Percentiles rank a stretch among this genome's conserved stretches.
Evolutionary conservation across 2,329 filamentous ascomycete genomes (phyloP).

Genomic region (Ophiostoma piceae): DNA sequence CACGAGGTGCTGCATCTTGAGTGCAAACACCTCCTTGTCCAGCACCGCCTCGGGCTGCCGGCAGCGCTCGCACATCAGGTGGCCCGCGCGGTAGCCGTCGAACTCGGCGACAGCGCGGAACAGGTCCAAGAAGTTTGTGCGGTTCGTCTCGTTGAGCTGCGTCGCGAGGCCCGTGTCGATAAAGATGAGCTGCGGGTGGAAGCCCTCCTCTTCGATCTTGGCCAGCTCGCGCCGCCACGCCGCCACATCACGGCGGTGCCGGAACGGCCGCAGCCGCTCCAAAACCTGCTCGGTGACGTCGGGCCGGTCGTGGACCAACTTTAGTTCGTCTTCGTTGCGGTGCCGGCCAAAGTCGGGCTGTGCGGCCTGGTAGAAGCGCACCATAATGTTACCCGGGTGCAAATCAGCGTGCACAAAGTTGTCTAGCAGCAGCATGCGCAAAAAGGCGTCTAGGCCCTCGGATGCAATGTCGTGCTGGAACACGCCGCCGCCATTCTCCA

Average conservation of each 20-base stretch:
- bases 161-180: constrained; percentile 96
- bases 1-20: constrained; percentile 96
- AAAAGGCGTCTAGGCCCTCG: constrained; percentile 89
- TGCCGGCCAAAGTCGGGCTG: constrained; percentile 54
- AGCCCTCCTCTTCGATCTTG: constrained; percentile 79
- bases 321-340: neutral
- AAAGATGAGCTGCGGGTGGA: constrained; percentile 89
- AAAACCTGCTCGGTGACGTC: constrained; percentile 88
- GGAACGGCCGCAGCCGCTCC: constrained; percentile 68
- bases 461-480: constrained; percentile 94
- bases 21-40: constrained; percentile 81
- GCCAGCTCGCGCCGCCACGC: constrained; percentile 71
- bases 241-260: constrained; percentile 53
- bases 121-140: constrained; percentile 85
- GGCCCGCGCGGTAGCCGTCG: constrained; percentile 89
- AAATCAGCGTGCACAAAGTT: constrained; percentile 97
- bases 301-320: constrained; percentile 35
- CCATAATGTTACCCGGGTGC: constrained; percentile 98
- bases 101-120: constrained; percentile 97
- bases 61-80: constrained; percentile 93
- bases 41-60: constrained; percentile 87
- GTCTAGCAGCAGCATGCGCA: constrained; percentile 93
- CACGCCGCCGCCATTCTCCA: constrained; percentile 84
- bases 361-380: constrained; percentile 87
- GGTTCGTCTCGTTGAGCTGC: constrained; percentile 80